Conservation (phyloP, 2,329 filamentous ascomycete genomes). For the Geosmithia flava region DNA sequence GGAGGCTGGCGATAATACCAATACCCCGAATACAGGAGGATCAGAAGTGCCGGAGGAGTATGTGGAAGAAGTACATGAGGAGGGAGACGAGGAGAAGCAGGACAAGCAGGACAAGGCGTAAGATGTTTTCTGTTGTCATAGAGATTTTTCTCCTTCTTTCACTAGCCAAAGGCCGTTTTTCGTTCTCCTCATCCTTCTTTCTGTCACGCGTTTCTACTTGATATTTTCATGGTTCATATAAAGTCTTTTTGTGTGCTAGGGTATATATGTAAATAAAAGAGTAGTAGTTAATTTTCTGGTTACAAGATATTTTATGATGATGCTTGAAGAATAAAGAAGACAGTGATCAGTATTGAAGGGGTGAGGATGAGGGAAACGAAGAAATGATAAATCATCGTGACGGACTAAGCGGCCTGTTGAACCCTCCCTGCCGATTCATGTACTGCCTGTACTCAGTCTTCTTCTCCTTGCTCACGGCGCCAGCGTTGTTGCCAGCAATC, state of each 20-base stretch:
- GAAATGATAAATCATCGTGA: constrained; percentile 14
- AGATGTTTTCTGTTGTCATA: not conserved
- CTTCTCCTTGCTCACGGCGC: constrained; percentile 80
- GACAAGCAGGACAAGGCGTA: not conserved
- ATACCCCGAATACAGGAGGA: not conserved
- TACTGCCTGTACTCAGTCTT: constrained; percentile 94
- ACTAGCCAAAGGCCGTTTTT: too few species aligned
- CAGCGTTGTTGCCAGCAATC: constrained; percentile 75
- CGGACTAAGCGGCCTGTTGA: constrained; percentile 66
- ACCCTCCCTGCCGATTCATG: constrained; percentile 77
- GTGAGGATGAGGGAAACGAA: too few species aligned
- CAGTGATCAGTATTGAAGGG: too few species aligned
- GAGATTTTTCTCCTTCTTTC: too few species aligned
- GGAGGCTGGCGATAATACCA: constrained; percentile 6
- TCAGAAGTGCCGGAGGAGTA: not conserved
- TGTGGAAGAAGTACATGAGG: constrained; percentile 1
- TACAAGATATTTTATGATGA: too few species aligned
- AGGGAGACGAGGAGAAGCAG: constrained; percentile 3
- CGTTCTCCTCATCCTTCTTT: too few species aligned
- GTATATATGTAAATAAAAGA: not conserved
- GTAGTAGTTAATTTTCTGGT: not conserved
- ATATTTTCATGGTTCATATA: not conserved
- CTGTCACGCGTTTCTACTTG: not conserved
- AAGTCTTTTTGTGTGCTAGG: not conserved
- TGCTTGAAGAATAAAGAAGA: not conserved